Conservation (phyloP, 345 rosid genomes). For the Euphorbia pulcherrima region DNA sequence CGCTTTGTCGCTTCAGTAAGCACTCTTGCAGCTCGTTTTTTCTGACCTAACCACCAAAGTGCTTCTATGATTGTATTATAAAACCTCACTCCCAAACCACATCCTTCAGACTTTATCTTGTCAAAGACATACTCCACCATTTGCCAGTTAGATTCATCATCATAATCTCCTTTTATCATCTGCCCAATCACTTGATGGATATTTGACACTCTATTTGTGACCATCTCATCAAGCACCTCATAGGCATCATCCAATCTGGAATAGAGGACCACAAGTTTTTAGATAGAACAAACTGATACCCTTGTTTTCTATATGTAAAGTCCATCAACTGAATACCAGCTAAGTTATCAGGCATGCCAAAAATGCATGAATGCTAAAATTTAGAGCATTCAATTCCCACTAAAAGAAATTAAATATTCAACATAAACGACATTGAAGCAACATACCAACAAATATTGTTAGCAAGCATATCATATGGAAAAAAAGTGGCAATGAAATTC, state of each 20-base stretch:
- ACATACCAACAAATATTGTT: neutral
- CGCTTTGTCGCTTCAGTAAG: slow-evolving; percentile 74
- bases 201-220: slow-evolving; percentile 60
- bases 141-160: slow-evolving; percentile 87
- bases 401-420: neutral
- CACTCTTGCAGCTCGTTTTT: slow-evolving; percentile 80
- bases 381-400: neutral
- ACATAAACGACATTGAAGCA: neutral
- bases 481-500: neutral
- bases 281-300: slow-evolving; percentile 6
- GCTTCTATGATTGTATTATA: slow-evolving; percentile 88
- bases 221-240: slow-evolving; percentile 77
- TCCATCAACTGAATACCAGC: neutral
- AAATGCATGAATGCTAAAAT: neutral
- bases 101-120: slow-evolving; percentile 84
- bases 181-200: slow-evolving; percentile 86
- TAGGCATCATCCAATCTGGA: slow-evolving; percentile 76
- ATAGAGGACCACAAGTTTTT: slow-evolving; percentile 19
- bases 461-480: slow-evolving; percentile 3
- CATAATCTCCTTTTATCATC: slow-evolving; percentile 91
- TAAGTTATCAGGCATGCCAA: neutral
- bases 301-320: neutral
- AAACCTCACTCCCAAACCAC: slow-evolving; percentile 82
- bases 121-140: slow-evolving; percentile 86
- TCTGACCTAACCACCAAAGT: slow-evolving; percentile 94